Conservation (phyloP, 257 asterid species). For the Lycium ferocissimum region DNA sequence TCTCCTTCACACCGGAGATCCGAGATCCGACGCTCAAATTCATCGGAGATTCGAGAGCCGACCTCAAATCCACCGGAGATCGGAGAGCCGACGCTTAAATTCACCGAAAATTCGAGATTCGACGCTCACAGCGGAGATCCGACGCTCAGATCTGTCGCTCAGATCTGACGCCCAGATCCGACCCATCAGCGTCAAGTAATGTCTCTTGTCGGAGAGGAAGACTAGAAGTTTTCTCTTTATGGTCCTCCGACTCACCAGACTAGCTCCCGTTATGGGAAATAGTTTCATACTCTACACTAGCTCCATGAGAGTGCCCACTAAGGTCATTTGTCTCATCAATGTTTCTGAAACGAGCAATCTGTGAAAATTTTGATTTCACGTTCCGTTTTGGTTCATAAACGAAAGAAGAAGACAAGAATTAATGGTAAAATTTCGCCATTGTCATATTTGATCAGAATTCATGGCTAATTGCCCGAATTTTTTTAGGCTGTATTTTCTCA, state of each 20-base stretch:
- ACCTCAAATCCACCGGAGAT: no score
- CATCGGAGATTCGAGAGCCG: no score
- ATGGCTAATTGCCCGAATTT: no score
- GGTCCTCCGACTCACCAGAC: conserved; percentile 97
- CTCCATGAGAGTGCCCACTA: conserved; percentile 57
- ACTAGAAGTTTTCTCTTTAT: conserved; percentile 57
- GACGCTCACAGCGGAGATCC: no score
- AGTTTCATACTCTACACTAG: conserved; percentile 68
- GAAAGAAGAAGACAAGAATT: not conserved
- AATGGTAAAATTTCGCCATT: not conserved
- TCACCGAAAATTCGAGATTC: no score
- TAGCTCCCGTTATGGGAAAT: conserved; percentile 89
- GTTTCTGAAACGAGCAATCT: conserved; percentile 71
- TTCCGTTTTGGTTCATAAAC: conserved; percentile 5
- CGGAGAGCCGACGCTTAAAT: no score
- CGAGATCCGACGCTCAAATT: no score
- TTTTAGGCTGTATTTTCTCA: no score
- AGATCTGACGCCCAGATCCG: no score
- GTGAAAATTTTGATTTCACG: not conserved
- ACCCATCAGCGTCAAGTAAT: conserved; percentile 61
- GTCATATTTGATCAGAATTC: no score
- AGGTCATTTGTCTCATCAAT: conserved; percentile 86
- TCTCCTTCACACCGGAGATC: no score
- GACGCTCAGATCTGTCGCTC: no score
- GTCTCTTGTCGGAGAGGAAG: conserved; percentile 48